Base-by-base conservation (phyloP, 2,329 filamentous ascomycete species). In the Fusarium oxysporum region DNA sequence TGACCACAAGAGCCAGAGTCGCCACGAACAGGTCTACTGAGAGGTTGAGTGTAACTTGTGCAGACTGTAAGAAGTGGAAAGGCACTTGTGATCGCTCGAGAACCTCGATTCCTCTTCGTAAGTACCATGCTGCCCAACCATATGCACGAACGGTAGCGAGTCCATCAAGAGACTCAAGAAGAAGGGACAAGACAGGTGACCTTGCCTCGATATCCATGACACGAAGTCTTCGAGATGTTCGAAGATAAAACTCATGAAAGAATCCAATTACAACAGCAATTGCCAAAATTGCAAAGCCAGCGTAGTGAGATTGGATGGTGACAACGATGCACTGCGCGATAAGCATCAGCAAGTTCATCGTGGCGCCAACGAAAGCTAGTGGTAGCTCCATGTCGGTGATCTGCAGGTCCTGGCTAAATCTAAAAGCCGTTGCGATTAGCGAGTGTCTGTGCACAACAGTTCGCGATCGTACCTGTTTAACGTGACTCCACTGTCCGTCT, bases 321-420 rank as follows among this genome's bases (percentile, higher is more conserved):
- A 60, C 47, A 6, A 60, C 47, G 3, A 51, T 28, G 7, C 45
- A 60, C 45, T 53, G 45, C 11, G 45, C 57, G 1, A 60, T 41
- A 37, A 60, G 33, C n/a, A 60, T 60, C 28, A 60, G 11, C 19
- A 60, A 23, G 19, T 60, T 51, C 21, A 53, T 60, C 6, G 47
- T 53, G n/a, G 45, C 30, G 12, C 57, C 57, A 40, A 60, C 25
- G 4, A 60, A 35, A 17, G 45, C 57, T 12, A 60, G 45, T 0
- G 57, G 57, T 14, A 60, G 45, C 35, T 60, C 57, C 25, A 53
- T 60, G 23, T 60, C 57, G 21, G 47, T 60, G 25, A 60, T 51
- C 35, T 60, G 57, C 21, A 60, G 44, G 28, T 60, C 57, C 23
- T 60, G 57, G 8, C 57, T 60, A 30, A 60, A 60, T 25, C 57